Base-by-base conservation (phyloP, 2,329 filamentous ascomycete species). In the Cercospora sp. region DNA sequence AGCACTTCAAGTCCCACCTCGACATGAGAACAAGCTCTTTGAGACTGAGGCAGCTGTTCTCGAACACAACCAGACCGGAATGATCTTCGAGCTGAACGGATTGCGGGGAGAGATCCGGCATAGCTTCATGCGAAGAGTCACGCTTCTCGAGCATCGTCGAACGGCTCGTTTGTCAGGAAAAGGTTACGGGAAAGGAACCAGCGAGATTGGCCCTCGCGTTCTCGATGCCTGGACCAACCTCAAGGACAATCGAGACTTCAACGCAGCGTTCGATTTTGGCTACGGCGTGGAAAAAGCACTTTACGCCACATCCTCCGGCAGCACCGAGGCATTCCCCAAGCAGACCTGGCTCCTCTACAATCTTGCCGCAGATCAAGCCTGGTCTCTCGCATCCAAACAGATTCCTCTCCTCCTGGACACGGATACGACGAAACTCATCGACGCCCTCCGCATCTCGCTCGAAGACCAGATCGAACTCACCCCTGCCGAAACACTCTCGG, bases 71-170 rank as follows among this genome's bases (percentile, higher is more conserved):
- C 77, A 79, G 64, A 78, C 75, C 13, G 77, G 78, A 48, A 76
- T 79, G 72, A 68, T 80, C 48, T 75, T 79, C 48, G 78, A 80
- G 28, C 67, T 80, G 20, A 75, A 79, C 26, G 72, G 74, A n/a
- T 68, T 79, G 13, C 70, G 78, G 16, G 61, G 72, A 18, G 70
- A 70, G 9, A 73, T 80, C 10, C 72, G 74, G 7, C 64, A 63
- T 33, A 78, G 77, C 66, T 64, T 77, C 28, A 71, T 75, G 12
- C 67, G 77, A 28, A 72, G 78, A 13, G 72, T 78, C 60, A 72
- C 74, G 12, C 64, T 76, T 20, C 74, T 80, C 7, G 78, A 80
- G 63, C 74, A 74, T 20, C 70, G 77, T 12, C 74, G 77, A 3
- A 72, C 74, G n/a, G 74, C 73, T 28, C 74, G 78, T 16, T 63